These are phyloP conservation scores for Myxozyma udenii DNA, from an alignment of 805 yeast species.

Conservation along the genomic window DNA sequence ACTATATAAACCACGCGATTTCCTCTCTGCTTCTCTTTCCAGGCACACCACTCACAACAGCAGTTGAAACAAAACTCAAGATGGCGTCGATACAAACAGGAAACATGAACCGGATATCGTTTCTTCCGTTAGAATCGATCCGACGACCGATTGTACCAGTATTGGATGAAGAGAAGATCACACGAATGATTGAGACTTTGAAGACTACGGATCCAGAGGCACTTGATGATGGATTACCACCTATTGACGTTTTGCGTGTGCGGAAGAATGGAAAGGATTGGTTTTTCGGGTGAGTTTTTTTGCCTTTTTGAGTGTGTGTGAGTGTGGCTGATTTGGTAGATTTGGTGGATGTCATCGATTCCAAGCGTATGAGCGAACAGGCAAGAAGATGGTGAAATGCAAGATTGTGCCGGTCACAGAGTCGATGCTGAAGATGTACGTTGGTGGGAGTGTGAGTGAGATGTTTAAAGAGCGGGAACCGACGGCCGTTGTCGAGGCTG, in stretches of 20 bases:
- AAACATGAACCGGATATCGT: constrained; percentile 49
- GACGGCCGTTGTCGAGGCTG: neutral
- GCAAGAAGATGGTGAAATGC: constrained; percentile 56
- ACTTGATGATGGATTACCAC: constrained; percentile 47
- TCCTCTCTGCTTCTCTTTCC: too few species aligned
- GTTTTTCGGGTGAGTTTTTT: constrained; percentile 40
- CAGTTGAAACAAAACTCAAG: neutral
- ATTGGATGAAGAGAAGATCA: constrained; percentile 67
- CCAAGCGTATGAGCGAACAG: constrained; percentile 71
- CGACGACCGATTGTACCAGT: constrained; percentile 84
- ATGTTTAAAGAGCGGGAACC: constrained; percentile 25
- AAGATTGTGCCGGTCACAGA: constrained; percentile 73
- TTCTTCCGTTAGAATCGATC: constrained; percentile 64
- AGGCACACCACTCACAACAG: too few species aligned
- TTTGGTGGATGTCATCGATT: constrained; percentile 91
- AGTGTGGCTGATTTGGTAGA: constrained; percentile 43
- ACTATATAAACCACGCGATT: too few species aligned
- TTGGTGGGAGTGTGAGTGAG: constrained; percentile 49
- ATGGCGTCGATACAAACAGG: constrained; percentile 61
- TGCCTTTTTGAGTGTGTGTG: constrained; percentile 57
- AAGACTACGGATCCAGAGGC: constrained; percentile 43
- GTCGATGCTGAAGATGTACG: constrained; percentile 60
- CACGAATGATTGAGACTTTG: constrained; percentile 58
- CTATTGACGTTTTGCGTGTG: constrained; percentile 72
- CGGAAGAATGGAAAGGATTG: constrained; percentile 58